Base-by-base conservation (phyloP, 352 stramenopile species). In the Bremia lactucae region DNA sequence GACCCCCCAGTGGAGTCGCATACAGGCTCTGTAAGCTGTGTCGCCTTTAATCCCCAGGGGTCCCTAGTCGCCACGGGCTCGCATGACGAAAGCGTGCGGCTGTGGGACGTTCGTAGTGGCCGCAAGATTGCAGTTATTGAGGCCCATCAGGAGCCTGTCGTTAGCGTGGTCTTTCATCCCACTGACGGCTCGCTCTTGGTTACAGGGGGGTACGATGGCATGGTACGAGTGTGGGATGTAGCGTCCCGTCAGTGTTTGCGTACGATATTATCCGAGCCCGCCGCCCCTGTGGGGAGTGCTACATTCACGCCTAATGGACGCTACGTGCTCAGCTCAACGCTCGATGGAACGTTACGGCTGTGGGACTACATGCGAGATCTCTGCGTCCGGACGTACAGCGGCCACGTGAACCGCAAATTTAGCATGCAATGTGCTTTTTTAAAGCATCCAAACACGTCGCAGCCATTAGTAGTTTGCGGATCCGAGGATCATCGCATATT, bases 221-320 rank as follows among this genome's bases (percentile, higher is more conserved):
- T 89, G n/a, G 73, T 74, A 41, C 73, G 95, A 33, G 81, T 98
- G 22, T 98, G 95, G 95, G 95, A 98, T 70, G 89, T 96, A n/a
- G 83, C 82, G 15, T 96, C 87, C 18, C 91, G 88, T 31, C 84
- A 97, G 60, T 98, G 94, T 62, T 62, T 98, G 18, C 96, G 95
- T 28, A 97, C 94, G 21, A 76, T 96, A 20, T 83, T 97, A 29
- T 40, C 68, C 24, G 64, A 77, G 7, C 62, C 68, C 4, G 58
- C 66, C 0, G 68, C 62, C 13, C 72, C 77, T 2, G 74, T 87
- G 31, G 83, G 73, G 14, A 79, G 76, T 48, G 87, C 90, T 4
- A 72, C 62, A 11, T 98, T 97, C 64, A 86, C 84, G 21, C 91
- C 94, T 23, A 98, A 98, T 59, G 88, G 88, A 24, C 81, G 88